These are phyloP conservation scores for Dothideomycetidae sp. DNA, from an alignment of 2,329 filamentous ascomycete species.

Conservation along the genomic window DNA sequence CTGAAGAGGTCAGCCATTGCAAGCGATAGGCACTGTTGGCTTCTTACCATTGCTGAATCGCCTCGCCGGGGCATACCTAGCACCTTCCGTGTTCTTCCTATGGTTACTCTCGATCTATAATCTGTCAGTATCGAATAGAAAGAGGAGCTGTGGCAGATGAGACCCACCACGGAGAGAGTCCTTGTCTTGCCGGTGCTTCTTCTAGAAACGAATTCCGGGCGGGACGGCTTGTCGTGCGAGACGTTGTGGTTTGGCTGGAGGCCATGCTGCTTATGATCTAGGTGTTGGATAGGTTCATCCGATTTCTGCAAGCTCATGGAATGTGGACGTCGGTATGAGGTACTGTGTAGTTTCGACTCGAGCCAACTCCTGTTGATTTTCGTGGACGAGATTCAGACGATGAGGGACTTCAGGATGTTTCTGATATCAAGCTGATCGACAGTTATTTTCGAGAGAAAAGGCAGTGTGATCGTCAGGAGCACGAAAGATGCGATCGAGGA, in stretches of 20 bases:
- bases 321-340: not conserved
- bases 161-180: slow-evolving; percentile 7
- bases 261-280: not conserved
- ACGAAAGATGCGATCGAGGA: too few relatives aligned
- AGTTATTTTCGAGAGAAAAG: too few relatives aligned
- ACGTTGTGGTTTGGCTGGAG: too few relatives aligned
- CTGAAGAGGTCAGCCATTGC: not conserved
- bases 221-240: not conserved
- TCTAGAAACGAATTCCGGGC: slow-evolving; percentile 5
- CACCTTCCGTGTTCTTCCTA: slow-evolving; percentile 8
- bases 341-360: too few relatives aligned
- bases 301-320: slow-evolving; percentile 10
- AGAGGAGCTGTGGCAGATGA: not conserved
- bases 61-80: slow-evolving; percentile 7
- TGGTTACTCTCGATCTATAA: slow-evolving; percentile 5
- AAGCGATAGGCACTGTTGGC: not conserved
- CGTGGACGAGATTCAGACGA: too few relatives aligned
- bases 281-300: slow-evolving; percentile 1
- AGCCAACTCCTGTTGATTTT: too few relatives aligned
- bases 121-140: not conserved
- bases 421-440: too few relatives aligned
- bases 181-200: slow-evolving; percentile 7
- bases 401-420: too few relatives aligned
- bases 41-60: slow-evolving; percentile 7
- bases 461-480: too few relatives aligned